Evolutionary conservation across 148 eudicot genomes (phyloP).

Genomic region (Polygonum aviculare): DNA sequence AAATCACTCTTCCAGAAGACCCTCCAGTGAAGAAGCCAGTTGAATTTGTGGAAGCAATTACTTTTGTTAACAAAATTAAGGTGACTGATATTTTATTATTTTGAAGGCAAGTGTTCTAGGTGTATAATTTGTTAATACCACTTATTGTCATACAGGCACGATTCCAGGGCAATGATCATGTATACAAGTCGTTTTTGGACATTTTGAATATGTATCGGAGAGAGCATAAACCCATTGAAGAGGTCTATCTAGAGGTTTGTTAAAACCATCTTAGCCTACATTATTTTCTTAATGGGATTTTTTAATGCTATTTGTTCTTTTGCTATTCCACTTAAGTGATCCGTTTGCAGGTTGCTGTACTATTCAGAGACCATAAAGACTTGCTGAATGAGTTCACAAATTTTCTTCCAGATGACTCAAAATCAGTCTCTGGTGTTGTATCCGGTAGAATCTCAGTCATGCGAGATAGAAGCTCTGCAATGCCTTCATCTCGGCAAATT

Average conservation of each 20-base stretch:
- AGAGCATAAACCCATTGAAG: constrained; percentile 79
- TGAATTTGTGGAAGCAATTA: constrained; percentile 92
- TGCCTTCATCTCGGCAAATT: constrained; percentile 20
- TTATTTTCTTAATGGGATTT: not conserved
- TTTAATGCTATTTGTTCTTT: not conserved
- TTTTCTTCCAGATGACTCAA: constrained; percentile 44
- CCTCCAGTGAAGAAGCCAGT: constrained; percentile 68
- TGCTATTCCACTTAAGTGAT: not conserved
- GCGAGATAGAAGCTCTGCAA: constrained; percentile 24
- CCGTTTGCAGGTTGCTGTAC: constrained; percentile 39
- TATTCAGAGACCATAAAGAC: constrained; percentile 47
- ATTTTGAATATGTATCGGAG: constrained; percentile 89
- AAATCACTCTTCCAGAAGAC: constrained; percentile 72
- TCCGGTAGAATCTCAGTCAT: constrained; percentile 20
- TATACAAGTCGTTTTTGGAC: constrained; percentile 85
- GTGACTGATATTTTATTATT: constrained; percentile 21
- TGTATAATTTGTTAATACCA: not conserved
- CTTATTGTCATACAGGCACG: constrained; percentile 48
- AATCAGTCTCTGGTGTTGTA: constrained; percentile 21
- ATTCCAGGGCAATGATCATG: constrained; percentile 79
- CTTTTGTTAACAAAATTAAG: constrained; percentile 96
- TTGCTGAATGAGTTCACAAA: constrained; percentile 47
- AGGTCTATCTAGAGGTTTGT: constrained; percentile 82
- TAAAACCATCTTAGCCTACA: not conserved
- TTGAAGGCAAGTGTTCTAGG: not conserved